Evolutionary conservation across 2,329 filamentous ascomycete species (phyloP).

Genomic region (Fusarium setosum): DNA sequence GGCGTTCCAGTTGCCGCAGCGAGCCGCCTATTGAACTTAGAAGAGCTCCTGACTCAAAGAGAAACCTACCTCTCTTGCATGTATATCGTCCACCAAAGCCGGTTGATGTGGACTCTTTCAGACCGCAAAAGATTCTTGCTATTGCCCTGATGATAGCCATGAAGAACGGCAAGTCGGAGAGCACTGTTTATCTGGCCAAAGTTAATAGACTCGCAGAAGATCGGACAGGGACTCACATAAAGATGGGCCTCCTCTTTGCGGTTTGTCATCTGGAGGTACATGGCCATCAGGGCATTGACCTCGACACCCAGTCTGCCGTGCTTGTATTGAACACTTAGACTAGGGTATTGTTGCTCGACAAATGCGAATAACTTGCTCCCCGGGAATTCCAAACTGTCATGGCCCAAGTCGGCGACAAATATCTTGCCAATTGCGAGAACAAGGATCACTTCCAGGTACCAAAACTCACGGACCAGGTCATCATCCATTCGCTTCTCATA

Average conservation of each 20-base stretch:
- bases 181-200: background rate
- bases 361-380: background rate
- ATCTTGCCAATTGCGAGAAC: background rate
- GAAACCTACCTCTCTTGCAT: background rate
- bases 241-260: constrained; percentile 14
- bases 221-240: background rate
- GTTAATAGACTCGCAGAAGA: fast-evolving
- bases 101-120: background rate
- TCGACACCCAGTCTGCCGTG: constrained; percentile 6
- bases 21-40: background rate
- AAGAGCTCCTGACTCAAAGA: too few relatives aligned
- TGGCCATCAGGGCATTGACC: constrained; percentile 11
- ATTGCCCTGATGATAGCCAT: background rate
- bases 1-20: background rate
- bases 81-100: background rate
- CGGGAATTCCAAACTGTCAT: background rate
- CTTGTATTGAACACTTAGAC: background rate
- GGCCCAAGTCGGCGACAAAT: background rate
- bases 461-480: background rate
- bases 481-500: background rate
- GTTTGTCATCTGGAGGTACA: constrained; percentile 17
- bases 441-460: background rate
- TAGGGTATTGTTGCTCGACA: background rate
- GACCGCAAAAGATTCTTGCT: background rate
- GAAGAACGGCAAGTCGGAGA: background rate